These are phyloP conservation scores for Wickerhamiella occidentalis DNA, from an alignment of 805 yeast species.

Conservation along the genomic window DNA sequence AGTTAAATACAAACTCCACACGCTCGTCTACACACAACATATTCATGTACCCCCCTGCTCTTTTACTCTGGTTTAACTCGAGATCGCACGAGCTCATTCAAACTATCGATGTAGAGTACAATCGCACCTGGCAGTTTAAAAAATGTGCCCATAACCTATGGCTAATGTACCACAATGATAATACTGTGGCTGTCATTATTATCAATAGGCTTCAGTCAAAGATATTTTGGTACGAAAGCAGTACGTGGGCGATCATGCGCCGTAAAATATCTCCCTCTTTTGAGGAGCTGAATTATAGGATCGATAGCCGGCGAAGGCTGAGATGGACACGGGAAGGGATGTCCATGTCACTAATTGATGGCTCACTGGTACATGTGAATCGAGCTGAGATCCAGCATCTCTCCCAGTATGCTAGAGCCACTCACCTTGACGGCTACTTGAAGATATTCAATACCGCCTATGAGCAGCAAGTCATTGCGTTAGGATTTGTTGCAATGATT, in stretches of 20 bases:
- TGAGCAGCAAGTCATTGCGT: not conserved
- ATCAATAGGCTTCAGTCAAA: not conserved
- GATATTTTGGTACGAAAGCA: conserved; percentile 3
- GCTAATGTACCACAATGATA: not conserved
- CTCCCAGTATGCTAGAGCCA: not conserved
- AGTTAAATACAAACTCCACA: not conserved
- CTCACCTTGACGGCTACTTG: not conserved
- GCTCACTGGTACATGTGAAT: not conserved
- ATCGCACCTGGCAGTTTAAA: not conserved
- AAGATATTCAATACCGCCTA: not conserved
- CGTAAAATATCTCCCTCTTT: not conserved
- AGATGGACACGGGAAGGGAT: conserved; percentile 3
- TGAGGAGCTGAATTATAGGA: not conserved
- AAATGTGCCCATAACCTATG: conserved; percentile 1
- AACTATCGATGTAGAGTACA: not conserved
- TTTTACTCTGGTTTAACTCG: not conserved
- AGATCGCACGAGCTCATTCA: not conserved
- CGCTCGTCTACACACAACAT: not conserved
- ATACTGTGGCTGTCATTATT: not conserved
- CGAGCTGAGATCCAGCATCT: conserved; percentile 1
- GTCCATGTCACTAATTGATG: conserved; percentile 1
- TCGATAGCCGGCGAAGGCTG: conserved; percentile 4
- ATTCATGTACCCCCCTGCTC: not conserved
- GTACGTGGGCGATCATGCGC: not conserved
- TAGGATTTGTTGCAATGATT: conserved; percentile 1